A percentile compares a stretch with the other conserved stretches of the same genome.
Conservation (phyloP, 2,329 filamentous ascomycete species). For the Curvularia verruculosa region DNA sequence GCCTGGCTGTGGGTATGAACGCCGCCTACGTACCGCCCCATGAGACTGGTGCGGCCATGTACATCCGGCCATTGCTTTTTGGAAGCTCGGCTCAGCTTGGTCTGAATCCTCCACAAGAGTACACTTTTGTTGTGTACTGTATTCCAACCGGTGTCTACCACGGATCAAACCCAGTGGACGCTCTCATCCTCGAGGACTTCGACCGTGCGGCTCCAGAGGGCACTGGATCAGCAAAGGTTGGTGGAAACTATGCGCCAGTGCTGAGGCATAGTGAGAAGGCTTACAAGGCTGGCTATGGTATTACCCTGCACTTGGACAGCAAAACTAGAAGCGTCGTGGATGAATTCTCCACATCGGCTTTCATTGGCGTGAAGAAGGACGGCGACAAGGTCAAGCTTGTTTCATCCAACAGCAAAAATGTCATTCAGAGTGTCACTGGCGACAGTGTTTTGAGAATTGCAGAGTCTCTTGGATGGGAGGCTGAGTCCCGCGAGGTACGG, state of each 20-base stretch:
- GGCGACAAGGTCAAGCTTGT: constrained; percentile 72
- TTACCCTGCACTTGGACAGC: constrained; percentile 92
- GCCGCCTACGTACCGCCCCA: constrained; percentile 91
- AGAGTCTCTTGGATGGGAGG: constrained; percentile 78
- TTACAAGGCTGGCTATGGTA: constrained; percentile 79
- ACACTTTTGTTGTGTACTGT: constrained; percentile 88
- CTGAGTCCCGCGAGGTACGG: constrained; percentile 73
- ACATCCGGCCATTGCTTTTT: constrained; percentile 87
- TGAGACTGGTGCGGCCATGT: constrained; percentile 87
- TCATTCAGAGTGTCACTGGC: constrained; percentile 86
- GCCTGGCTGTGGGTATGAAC: constrained; percentile 83
- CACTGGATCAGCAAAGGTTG: constrained; percentile 89
- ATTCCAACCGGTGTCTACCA: constrained; percentile 95
- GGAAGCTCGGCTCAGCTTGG: constrained; percentile 87
- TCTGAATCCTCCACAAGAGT: constrained; percentile 85
- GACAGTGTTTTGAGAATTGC: constrained; percentile 79
- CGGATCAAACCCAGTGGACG: constrained; percentile 84
- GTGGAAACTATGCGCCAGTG: constrained; percentile 95
- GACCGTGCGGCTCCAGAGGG: constrained; percentile 92
- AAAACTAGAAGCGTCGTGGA: constrained; percentile 83
- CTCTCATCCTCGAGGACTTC: constrained; percentile 88
- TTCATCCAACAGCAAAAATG: constrained; percentile 84
- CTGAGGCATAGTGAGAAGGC: constrained; percentile 86
- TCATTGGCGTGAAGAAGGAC: constrained; percentile 76
- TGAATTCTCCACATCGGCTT: constrained; percentile 94